A percentile compares a stretch with the other conserved stretches of the same genome.
phyloP scores from a whole-genome alignment of 345 rosid species.

The Eucalyptus pauciflora region DNA sequence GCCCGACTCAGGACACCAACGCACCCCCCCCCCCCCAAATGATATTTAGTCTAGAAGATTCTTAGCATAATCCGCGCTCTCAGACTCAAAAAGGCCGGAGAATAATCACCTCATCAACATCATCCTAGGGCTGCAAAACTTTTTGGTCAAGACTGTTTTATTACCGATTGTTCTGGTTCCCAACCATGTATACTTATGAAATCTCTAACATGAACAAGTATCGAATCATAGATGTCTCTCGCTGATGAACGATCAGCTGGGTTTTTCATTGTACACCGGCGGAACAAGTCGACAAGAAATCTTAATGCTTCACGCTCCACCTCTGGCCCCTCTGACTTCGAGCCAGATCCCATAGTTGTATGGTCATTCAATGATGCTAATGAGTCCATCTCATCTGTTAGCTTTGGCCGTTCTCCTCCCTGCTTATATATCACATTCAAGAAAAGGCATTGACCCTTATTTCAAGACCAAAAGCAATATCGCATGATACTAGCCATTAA shows the following conservation, averaged over 20 bases:
- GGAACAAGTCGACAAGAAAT: conserved; percentile 60
- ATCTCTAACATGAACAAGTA: conserved; percentile 15
- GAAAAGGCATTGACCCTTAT: not conserved
- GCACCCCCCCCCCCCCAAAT: not conserved
- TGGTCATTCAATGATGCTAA: conserved; percentile 20
- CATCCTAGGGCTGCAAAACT: not conserved
- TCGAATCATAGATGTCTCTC: conserved; percentile 32
- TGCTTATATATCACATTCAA: conserved; percentile 5
- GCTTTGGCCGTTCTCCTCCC: conserved; percentile 65
- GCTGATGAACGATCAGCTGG: conserved; percentile 69
- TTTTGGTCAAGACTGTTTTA: not conserved
- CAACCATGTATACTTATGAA: not conserved
- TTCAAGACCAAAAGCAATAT: not conserved
- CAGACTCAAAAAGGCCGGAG: not conserved
- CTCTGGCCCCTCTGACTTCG: conserved; percentile 20
- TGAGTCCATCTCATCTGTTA: conserved; percentile 48
- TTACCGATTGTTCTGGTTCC: not conserved
- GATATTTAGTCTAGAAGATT: not conserved
- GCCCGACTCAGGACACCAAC: not conserved
- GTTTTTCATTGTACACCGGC: conserved; percentile 52
- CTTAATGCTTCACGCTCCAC: conserved; percentile 35
- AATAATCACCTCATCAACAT: not conserved
- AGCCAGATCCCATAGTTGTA: conserved; percentile 5
- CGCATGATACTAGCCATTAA: not conserved
- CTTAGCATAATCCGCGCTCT: not conserved